Evolutionary conservation across 163 green algal species (phyloP), one percentile per base, ranked within the genome.

Genomic region (Volvox carteri): DNA sequence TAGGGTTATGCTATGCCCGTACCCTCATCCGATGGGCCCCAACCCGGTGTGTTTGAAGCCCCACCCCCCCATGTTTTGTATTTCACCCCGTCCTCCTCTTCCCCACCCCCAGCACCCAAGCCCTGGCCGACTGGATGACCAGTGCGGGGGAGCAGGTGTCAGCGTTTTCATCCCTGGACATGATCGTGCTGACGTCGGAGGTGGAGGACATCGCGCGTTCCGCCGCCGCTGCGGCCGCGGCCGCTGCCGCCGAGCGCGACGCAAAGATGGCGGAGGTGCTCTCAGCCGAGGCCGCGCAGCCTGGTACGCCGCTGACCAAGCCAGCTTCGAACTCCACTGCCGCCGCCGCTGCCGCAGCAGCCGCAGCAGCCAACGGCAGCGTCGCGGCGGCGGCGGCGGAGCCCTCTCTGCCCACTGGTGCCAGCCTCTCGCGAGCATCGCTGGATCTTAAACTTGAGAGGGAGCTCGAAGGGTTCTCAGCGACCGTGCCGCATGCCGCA

Each of bases 81-180:
- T n/a, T n/a, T n/a, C n/a, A n/a, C n/a, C n/a, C n/a, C n/a, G n/a
- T n/a, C n/a, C n/a, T n/a, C n/a, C n/a, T n/a, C n/a, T n/a, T n/a
- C n/a, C n/a, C n/a, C n/a, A n/a, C n/a, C 35, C 41, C 7, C 60
- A 86, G 79, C 21, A 78, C 79, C 1, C 39, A 46, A n/a, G 79
- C 79, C 23, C 60, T 86, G 42, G 79, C 79, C 25, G 62, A 78
- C 30, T 87, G 81, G 81, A 54, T 87, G 33, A 11, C 41, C 28
- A 18, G 4, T 48, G 37, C 35, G 8, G 67, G 60, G 65, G 81
- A 87, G 39, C 41, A 54, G 30, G 84, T 84, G 37, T 58, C 84
- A 12, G 84, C 84, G 30, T 89, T 83, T 52, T 52, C 70, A 35
- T 89, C 84, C 4, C 50, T 89, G 9, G 84, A 89, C 84, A 89